phyloP scores from a whole-genome alignment of 2,329 filamentous ascomycete species.

The Gliomastix tumulicola region DNA sequence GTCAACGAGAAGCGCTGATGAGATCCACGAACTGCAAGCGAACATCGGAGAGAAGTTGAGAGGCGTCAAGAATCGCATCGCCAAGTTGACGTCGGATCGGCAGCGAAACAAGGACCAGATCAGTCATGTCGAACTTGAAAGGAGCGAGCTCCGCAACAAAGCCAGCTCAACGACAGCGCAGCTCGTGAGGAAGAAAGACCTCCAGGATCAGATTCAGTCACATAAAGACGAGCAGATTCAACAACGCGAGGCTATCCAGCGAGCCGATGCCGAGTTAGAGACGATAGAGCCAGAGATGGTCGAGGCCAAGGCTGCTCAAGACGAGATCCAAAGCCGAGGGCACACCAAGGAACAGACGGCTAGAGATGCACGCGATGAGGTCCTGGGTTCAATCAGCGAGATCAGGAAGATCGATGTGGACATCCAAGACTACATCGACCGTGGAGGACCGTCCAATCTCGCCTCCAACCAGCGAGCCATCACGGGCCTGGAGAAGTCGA shows the following conservation, averaged over 20 bases:
- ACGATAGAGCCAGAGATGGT: constrained; percentile 68
- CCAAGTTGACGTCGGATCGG: constrained; percentile 61
- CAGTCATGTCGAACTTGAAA: constrained; percentile 66
- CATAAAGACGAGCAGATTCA: constrained; percentile 61
- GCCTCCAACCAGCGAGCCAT: constrained; percentile 64
- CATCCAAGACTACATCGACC: constrained; percentile 72
- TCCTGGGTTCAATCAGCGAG: constrained; percentile 70
- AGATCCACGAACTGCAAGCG: constrained; percentile 73
- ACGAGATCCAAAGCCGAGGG: constrained; percentile 68
- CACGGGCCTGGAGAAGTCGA: constrained; percentile 56
- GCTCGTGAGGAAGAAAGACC: constrained; percentile 71
- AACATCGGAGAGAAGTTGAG: constrained; percentile 61
- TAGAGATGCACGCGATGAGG: constrained; percentile 60
- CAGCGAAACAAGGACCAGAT: constrained; percentile 65
- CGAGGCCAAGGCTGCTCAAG: constrained; percentile 67
- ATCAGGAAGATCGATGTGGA: constrained; percentile 69
- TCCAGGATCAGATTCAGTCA: constrained; percentile 66
- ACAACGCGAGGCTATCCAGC: constrained; percentile 63
- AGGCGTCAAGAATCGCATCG: constrained; percentile 53
- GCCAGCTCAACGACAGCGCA: constrained; percentile 65
- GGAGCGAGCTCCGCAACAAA: constrained; percentile 67
- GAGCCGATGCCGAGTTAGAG: constrained; percentile 67
- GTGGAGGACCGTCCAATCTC: constrained; percentile 67
- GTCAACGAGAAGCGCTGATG: constrained; percentile 64
- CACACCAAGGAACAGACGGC: constrained; percentile 66